Conservation (phyloP, 768 basidiomycete genomes). For the Rhizopogon vesiculosus region DNA sequence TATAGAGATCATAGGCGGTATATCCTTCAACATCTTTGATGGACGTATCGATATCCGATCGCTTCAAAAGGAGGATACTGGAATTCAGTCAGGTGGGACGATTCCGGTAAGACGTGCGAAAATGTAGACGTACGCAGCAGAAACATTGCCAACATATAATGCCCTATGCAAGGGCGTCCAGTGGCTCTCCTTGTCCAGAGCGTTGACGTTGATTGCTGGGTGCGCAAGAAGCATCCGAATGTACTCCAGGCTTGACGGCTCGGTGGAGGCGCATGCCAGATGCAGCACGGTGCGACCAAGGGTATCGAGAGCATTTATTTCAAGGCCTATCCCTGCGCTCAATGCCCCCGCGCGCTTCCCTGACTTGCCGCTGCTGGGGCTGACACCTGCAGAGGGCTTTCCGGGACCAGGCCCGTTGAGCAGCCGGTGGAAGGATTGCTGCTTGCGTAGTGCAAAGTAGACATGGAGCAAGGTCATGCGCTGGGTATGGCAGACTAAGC, state of each 20-base stretch:
- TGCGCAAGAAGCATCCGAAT: slow-evolving; percentile 72
- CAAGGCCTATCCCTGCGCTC: slow-evolving; percentile 24
- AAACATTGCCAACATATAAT: slow-evolving; percentile 73
- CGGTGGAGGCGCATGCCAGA: slow-evolving; percentile 64
- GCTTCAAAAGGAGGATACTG: slow-evolving; percentile 72
- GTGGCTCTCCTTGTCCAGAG: slow-evolving; percentile 76
- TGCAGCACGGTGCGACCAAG: slow-evolving; percentile 80
- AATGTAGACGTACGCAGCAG: slow-evolving; percentile 51
- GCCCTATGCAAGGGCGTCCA: slow-evolving; percentile 93
- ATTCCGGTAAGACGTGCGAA: not conserved
- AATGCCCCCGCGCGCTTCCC: slow-evolving; percentile 48
- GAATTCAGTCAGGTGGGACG: slow-evolving; percentile 12
- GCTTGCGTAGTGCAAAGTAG: slow-evolving; percentile 63
- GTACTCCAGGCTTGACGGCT: slow-evolving; percentile 67
- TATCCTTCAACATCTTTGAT: slow-evolving; percentile 86
- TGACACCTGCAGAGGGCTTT: slow-evolving; percentile 19
- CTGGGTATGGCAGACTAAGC: slow-evolving; percentile 10
- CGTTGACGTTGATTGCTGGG: slow-evolving; percentile 73
- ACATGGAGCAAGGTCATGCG: slow-evolving; percentile 78
- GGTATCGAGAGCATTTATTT: slow-evolving; percentile 71
- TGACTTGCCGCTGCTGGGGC: slow-evolving; percentile 50
- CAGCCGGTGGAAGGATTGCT: slow-evolving; percentile 72
- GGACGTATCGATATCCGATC: slow-evolving; percentile 63
- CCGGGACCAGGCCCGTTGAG: slow-evolving; percentile 34
- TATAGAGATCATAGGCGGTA: slow-evolving; percentile 90